phyloP scores from a whole-genome alignment of 257 asterid species.

The Solanum gandarillasii region DNA sequence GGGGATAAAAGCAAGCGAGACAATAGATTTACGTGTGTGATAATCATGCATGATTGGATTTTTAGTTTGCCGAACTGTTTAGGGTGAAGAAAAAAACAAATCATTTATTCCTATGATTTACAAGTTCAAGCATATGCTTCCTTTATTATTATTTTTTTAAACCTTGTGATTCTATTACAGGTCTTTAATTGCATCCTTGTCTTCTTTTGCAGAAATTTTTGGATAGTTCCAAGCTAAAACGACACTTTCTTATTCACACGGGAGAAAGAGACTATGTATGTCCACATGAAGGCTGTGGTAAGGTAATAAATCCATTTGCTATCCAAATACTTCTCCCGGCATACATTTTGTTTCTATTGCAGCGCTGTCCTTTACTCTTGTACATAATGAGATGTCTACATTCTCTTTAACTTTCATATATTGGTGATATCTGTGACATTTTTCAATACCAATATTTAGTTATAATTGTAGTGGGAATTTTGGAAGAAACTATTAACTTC shows the following conservation, averaged over 20 bases:
- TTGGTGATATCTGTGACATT: neutral
- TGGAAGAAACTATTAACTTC: neutral
- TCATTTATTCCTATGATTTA: neutral
- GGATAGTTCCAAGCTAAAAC: slow-evolving; percentile 95
- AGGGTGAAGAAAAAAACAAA: neutral
- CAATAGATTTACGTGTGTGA: neutral
- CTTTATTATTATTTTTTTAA: neutral
- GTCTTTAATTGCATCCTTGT: neutral
- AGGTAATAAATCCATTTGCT: slow-evolving; percentile 39
- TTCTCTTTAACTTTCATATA: neutral
- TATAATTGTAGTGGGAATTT: neutral
- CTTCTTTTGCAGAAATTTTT: slow-evolving; percentile 81
- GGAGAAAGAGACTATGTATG: slow-evolving; percentile 96
- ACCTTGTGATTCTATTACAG: neutral
- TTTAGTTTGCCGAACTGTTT: neutral
- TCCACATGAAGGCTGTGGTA: slow-evolving; percentile 99
- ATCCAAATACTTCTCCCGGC: neutral
- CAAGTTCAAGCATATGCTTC: neutral
- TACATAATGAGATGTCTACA: neutral
- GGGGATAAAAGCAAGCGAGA: neutral
- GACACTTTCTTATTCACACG: slow-evolving; percentile 93
- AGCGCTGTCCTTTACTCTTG: neutral
- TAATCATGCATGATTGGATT: neutral
- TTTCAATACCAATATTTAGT: neutral
- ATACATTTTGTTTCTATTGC: neutral